Evolutionary conservation across 2,329 filamentous ascomycete genomes (phyloP), one percentile per base, ranked within the genome.

Genomic region (Penicillium rolfsii): DNA sequence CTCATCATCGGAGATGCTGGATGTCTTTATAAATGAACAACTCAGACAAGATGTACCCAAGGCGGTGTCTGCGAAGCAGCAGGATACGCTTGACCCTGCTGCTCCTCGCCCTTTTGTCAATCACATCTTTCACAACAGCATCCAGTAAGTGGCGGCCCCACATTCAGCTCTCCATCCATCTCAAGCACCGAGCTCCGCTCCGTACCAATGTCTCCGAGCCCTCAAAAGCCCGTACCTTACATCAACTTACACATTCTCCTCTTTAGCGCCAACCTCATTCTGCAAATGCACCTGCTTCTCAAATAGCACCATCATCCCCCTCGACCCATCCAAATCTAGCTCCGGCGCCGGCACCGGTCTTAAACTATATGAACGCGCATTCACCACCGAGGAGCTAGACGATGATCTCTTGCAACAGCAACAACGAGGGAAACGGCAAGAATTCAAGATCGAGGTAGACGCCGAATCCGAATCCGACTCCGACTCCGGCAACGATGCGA

Each of bases 241-340:
- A 43, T 24, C 14, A 30, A 55, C 36, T 59, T 43, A 52, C 46
- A 33, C 1, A 14, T 11, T 26, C n/a, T 24, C 19, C 26, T 12
- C 22, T 30, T 50, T 54, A 79, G 77, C 72, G 9, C 77, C 77
- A 12, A 85, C 86, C 16, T 88, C 86, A 60, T 90, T 89, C 76
- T 90, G 87, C 83, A 90, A 89, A 84, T 90, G 87, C 74, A 89
- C 86, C 59, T 89, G 87, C 75, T 86, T 86, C 76, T 82, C 82
- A 54, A 89, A 89, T 72, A 87, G 83, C 76, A 89, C 86, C 57
- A 88, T 90, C 55, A 89, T 90, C 65, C 84, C 86, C 19, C 83
- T 89, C 59, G 82, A 86, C 63, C 80, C 81, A 8, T 60, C 60
- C 36, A 72, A 71, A 35, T 65, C 69, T 19, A 64, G 70, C 46